These are phyloP conservation scores for Penicillium longicatenatum DNA, from an alignment of 495 filamentous ascomycete species.

Conservation along the genomic window DNA sequence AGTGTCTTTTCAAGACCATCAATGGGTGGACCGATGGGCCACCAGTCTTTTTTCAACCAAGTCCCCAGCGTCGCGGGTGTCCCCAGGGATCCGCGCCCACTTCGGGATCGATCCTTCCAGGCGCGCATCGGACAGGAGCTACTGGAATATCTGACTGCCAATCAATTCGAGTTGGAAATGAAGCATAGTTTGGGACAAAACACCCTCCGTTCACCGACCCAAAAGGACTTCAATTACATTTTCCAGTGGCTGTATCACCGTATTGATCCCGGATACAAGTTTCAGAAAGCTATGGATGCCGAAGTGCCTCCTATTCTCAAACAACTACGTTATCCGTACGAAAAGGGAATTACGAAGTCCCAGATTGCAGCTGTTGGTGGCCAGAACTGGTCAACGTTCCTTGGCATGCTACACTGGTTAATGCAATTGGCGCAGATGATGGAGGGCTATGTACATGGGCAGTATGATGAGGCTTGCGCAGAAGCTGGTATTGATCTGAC, in stretches of 20 bases:
- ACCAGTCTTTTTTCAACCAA: conserved; percentile 91
- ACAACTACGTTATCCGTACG: conserved; percentile 91
- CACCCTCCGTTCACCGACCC: conserved; percentile 86
- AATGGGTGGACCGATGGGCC: conserved; percentile 60
- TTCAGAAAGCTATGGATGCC: conserved; percentile 88
- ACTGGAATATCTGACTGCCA: conserved; percentile 82
- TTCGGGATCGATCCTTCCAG: conserved; percentile 79
- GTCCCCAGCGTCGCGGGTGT: conserved; percentile 75
- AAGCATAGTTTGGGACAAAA: conserved; percentile 87
- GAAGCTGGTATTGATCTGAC: conserved; percentile 85
- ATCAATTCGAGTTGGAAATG: conserved; percentile 97
- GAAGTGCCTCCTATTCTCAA: conserved; percentile 91
- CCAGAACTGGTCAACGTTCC: conserved; percentile 91
- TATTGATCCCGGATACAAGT: conserved; percentile 89
- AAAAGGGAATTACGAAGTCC: conserved; percentile 90
- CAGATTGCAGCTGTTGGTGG: conserved; percentile 93
- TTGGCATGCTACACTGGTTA: conserved; percentile 97
- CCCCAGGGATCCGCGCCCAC: conserved; percentile 83
- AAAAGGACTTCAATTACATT: conserved; percentile 95
- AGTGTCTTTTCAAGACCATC: conserved; percentile 79
- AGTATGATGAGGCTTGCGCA: conserved; percentile 86
- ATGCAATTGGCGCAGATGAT: conserved; percentile 95
- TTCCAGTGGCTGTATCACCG: conserved; percentile 98
- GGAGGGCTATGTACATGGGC: conserved; percentile 69
- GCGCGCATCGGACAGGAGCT: conserved; percentile 83